phyloP scores from a whole-genome alignment of 2,329 filamentous ascomycete species.

The Exserohilum rostratum region DNA sequence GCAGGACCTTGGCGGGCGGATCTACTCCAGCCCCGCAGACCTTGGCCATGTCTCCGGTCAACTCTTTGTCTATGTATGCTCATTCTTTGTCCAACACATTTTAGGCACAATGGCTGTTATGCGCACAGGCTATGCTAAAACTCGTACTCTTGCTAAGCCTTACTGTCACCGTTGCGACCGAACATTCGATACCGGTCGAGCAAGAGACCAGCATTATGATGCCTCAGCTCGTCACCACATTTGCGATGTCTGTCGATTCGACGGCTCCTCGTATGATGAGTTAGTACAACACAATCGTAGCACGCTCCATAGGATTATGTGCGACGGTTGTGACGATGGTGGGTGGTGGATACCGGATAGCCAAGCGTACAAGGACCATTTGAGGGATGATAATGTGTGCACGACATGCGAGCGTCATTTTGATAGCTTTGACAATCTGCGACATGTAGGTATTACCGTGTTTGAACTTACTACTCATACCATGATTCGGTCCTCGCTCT shows the following conservation, averaged over 20 bases:
- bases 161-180: not conserved
- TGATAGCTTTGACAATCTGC: not conserved
- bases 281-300: not conserved
- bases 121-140: not conserved
- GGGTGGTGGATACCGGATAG: not conserved
- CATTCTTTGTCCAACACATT: not conserved
- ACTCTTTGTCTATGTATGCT: not conserved
- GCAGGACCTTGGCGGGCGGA: not conserved
- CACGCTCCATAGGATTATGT: not conserved
- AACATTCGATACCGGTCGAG: not conserved
- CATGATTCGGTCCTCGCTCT: not conserved
- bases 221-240: not conserved
- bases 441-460: not conserved
- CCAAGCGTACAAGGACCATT: not conserved
- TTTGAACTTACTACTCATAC: not conserved
- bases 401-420: not conserved
- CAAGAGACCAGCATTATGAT: not conserved
- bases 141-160: not conserved
- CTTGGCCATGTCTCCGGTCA: not conserved
- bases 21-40: not conserved
- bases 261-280: not conserved
- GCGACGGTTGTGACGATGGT: not conserved
- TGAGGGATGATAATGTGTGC: not conserved
- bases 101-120: not conserved
- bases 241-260: not conserved